These are phyloP conservation scores for Sporothrix euskadiensis DNA, from an alignment of 2,329 filamentous ascomycete species.

Conservation along the genomic window DNA sequence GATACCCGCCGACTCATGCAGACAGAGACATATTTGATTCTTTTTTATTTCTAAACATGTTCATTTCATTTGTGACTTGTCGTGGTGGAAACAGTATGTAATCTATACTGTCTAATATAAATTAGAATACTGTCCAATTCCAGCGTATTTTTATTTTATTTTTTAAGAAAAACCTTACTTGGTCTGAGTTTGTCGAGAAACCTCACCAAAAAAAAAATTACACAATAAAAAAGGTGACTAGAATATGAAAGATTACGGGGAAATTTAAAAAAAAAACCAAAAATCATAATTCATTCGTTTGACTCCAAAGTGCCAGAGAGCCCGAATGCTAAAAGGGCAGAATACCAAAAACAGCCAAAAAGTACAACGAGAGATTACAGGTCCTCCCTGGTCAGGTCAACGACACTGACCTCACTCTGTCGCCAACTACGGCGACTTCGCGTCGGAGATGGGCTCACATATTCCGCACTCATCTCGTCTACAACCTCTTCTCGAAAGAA, in stretches of 20 bases:
- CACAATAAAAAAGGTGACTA: neutral
- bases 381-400: constrained; percentile 22
- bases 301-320: neutral
- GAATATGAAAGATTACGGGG: neutral
- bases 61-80: neutral
- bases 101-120: too few species aligned
- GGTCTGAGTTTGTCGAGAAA: too few species aligned
- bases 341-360: too few species aligned
- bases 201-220: neutral
- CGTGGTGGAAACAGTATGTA: neutral
- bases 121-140: too few species aligned
- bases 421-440: constrained; percentile 22
- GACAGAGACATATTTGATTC: neutral
- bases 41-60: neutral
- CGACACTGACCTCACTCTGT: constrained; percentile 18
- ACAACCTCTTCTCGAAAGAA: constrained; percentile 37
- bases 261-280: neutral
- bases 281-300: neutral
- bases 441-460: neutral
- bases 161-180: neutral
- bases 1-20: constrained; percentile 8
- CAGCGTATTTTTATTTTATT: neutral
- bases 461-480: constrained; percentile 26
- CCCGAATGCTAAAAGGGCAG: neutral
- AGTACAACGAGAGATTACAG: neutral